These are phyloP conservation scores for Aspergillus sp. DNA, from an alignment of 2,329 filamentous ascomycete species.

Conservation along the genomic window DNA sequence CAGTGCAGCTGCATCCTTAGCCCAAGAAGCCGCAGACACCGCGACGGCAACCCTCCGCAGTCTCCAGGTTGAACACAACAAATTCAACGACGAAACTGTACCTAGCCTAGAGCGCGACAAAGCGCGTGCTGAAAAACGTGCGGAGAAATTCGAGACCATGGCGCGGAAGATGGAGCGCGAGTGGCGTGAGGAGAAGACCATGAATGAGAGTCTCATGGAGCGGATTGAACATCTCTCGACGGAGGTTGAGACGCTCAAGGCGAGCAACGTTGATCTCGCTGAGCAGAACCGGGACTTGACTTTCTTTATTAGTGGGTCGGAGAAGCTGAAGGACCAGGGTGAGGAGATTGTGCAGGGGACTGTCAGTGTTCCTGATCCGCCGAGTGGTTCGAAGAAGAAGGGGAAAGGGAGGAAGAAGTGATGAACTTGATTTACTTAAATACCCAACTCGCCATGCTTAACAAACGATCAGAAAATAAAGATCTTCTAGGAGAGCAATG, in stretches of 20 bases:
- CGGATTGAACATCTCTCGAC: constrained; percentile 67
- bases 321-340: constrained; percentile 70
- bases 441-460: too few relatives aligned
- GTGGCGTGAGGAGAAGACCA: constrained; percentile 81
- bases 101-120: constrained; percentile 71
- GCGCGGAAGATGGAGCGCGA: constrained; percentile 73
- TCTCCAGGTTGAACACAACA: constrained; percentile 58
- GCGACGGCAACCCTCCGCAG: constrained; percentile 55
- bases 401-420: constrained; percentile 31
- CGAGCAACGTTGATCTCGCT: constrained; percentile 68
- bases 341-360: constrained; percentile 76
- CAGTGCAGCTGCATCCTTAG: constrained; percentile 49
- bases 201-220: constrained; percentile 77
- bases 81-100: constrained; percentile 58
- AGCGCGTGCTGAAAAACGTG: constrained; percentile 65
- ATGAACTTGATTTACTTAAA: background rate
- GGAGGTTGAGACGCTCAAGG: constrained; percentile 57
- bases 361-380: constrained; percentile 61
- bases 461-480: background rate
- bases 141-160: constrained; percentile 70
- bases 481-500: background rate
- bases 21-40: constrained; percentile 65
- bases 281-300: constrained; percentile 85
- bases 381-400: constrained; percentile 49
- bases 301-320: constrained; percentile 82